Evolutionary conservation across 306 rosid genomes (phyloP), one percentile per base, ranked within the genome.

Genomic region (Cucurbita argyrosperma): DNA sequence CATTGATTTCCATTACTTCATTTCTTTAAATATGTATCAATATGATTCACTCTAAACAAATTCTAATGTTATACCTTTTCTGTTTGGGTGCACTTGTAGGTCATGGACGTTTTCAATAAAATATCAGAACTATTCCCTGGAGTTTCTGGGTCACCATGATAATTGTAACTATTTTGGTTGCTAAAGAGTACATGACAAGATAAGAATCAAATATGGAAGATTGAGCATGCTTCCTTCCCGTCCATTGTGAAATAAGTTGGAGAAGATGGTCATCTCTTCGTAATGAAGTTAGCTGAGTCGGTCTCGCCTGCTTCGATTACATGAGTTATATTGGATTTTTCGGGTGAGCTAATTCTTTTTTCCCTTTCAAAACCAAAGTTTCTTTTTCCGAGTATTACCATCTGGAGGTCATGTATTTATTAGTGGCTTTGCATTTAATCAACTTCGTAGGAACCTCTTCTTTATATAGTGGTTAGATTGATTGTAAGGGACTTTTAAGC

Each of bases 71-170:
- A 62, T 38, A 37, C 50, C 37, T 16, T 9, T 5, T 58, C 52
- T 51, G 10, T 9, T 40, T 18, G 51, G 38, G 58, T 57, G 2
- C 12, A 49, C 42, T 78, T 76, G 74, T 85, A 95, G 99, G 92
- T 95, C 13, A 95, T 91, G 97, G 96, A 89, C 71, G 91, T 89
- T 78, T 91, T 95, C 87, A 89, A 87, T 64, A 95, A 91, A 78
- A 88, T 95, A 84, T 89, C 99, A 2, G 92, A 95, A 80, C 92
- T 95, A 83, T 95, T 95, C 81, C 99, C 99, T 0, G 99, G 96
- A 50, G 91, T 79, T 19, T 73, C 89, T 7, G 95, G 97, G 55
- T 75, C 92, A 40, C 96, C 90, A 59, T 88, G 87, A 91, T 83
- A 58, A 10, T 45, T 42, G 30, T 62, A 64, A 77, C 23, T 69